A percentile compares a stretch with the other conserved stretches of the same genome.
phyloP scores from a whole-genome alignment of 2,329 filamentous ascomycete species.

The Aspergillus pseudotamarii region DNA sequence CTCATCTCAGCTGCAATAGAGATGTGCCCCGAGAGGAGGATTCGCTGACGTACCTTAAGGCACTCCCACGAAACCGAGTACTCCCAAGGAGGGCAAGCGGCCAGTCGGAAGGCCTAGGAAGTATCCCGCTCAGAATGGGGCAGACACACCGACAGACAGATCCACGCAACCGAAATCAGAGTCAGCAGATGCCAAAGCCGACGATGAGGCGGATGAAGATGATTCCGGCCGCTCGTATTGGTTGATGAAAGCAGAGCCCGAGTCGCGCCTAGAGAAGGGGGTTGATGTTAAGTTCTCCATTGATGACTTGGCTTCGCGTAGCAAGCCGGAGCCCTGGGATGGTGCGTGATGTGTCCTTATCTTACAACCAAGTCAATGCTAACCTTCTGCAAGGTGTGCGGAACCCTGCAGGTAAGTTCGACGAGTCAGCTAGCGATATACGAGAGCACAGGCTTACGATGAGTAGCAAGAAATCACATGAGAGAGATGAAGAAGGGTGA shows the following conservation, averaged over 20 bases:
- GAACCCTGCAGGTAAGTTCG: constrained; percentile 43
- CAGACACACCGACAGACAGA: constrained; percentile 14
- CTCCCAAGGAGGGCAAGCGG: constrained; percentile 26
- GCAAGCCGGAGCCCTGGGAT: constrained; percentile 85
- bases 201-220: constrained; percentile 21
- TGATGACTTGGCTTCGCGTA: constrained; percentile 76
- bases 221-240: constrained; percentile 60
- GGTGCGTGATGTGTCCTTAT: constrained; percentile 56
- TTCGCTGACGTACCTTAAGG: constrained; percentile 12
- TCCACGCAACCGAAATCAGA: constrained; percentile 22
- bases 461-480: constrained; percentile 79
- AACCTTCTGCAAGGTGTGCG: constrained; percentile 44
- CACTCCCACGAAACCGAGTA: constrained; percentile 19
- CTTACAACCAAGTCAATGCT: constrained; percentile 7
- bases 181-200: constrained; percentile 14
- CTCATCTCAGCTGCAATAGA: background rate
- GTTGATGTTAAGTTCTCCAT: constrained; percentile 92
- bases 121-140: constrained; percentile 18
- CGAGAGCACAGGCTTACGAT: constrained; percentile 20
- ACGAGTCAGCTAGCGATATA: background rate
- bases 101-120: constrained; percentile 30
- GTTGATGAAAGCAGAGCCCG: constrained; percentile 87
- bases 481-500: constrained; percentile 89
- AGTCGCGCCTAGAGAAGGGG: constrained; percentile 82
- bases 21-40: too few relatives aligned